Evolutionary conservation across 2,329 filamentous ascomycete genomes (phyloP), one percentile per base, ranked within the genome.

Genomic region (Aphanocladium album): DNA sequence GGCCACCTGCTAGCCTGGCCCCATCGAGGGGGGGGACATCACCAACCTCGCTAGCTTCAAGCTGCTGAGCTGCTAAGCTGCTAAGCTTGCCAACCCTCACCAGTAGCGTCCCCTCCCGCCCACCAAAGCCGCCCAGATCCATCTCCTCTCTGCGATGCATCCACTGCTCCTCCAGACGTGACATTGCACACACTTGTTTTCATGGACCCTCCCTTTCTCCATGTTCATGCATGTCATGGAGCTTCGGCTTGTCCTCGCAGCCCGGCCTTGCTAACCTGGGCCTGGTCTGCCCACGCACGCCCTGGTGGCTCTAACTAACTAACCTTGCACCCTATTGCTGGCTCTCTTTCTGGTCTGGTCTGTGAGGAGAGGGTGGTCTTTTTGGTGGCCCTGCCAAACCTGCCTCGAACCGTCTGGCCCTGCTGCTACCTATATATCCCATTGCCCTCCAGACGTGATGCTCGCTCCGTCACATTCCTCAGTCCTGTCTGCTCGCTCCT

Each of bases 161-260:
- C 56, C 52, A 58, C 54, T 57, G 46, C 52, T 60, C 39, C 60
- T 60, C 60, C 55, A 58, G 64, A 60, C 61, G 64, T 64, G 61
- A 62, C 62, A 63, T 57, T 60, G 54, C 53, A 59, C 61, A 62
- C 62, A 62, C 60, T 62, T 67, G 62, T 64, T 64, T 67, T 43
- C 43, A 50, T 63, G 65, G 72, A 72, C 71, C 70, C 71, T 72
- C 69, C 47, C 67, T 64, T 68, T 71, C 71, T 72, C 72, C 71
- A 73, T 74, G 70, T 68, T 68, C 71, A 73, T 74, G 72, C 72
- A 74, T 67, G 64, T 60, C 64, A 68, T 71, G 69, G 69, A 65
- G 68, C 65, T 62, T 46, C 49, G 53, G 33, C 56, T 50, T 30
- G 39, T 25, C n/a, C 39, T 33, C 41, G 53, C 39, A 43, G 53